Evolutionary conservation across 1,284 basidiomycete species (phyloP), one percentile per base, ranked within the genome.

Genomic region (Afroboletus lepidellus): DNA sequence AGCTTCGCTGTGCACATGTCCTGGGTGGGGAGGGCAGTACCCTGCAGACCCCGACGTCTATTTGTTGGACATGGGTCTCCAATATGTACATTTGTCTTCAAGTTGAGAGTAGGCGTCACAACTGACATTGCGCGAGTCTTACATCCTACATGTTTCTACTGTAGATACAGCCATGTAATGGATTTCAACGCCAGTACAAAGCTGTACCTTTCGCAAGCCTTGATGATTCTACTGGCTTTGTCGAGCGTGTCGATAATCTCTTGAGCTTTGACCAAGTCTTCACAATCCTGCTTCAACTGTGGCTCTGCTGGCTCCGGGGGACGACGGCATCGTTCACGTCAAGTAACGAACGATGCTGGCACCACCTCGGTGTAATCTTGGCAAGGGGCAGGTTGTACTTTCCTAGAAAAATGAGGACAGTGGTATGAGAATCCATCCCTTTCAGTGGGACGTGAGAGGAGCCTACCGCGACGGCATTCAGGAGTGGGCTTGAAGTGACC

Each of bases 171-270:
- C 27, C 18, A 34, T 27, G 13, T 38, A 9, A 5, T 27, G 33
- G 5, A 24, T 20, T 36, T 70, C 57, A 79, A 36, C 77, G 75
- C 78, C 78, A 82, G 64, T 82, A 83, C 24, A 65, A 60, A 1
- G 80, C 77, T 27, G 71, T 69, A 42, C 55, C n/a, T 64, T 15
- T 53, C 70, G 33, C 71, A 64, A 5, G 70, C 69, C 18, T 73
- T 74, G 3, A 79, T 76, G 18, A 77, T 69, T 47, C 59, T 62
- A 62, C 74, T 75, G 7, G 80, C 79, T 56, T 79, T 72, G 52
- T 83, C 77, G n/a, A 83, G 66, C 41, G 74, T 74, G 46, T 75
- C 62, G 21, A 80, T 62, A 16, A 84, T 74, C 20, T 78, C 77
- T 39, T 78, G 65, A 4, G 78, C 79, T 60, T 79, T 78, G 47